A percentile compares a stretch with the other conserved stretches of the same genome.
These are phyloP conservation scores for Quercus agrifolia DNA, from an alignment of 306 rosid species.

Conservation along the genomic window DNA sequence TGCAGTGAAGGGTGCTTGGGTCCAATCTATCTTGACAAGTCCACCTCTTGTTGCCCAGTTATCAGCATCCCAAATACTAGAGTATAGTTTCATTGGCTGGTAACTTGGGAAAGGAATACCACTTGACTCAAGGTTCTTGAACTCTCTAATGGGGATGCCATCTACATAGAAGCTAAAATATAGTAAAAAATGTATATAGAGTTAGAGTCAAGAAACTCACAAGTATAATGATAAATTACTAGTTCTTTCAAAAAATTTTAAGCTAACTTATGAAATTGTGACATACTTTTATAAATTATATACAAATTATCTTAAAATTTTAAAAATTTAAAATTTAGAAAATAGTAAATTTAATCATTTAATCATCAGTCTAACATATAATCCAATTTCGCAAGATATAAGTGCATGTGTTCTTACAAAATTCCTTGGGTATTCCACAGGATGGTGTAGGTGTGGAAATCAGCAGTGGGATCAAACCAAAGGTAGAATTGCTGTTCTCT, in stretches of 20 bases:
- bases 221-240: too few relatives aligned
- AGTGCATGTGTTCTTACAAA: constrained; percentile 17
- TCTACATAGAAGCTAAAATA: constrained; percentile 35
- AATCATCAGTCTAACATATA: too few relatives aligned
- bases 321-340: too few relatives aligned
- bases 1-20: constrained; percentile 25
- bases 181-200: neutral
- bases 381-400: too few relatives aligned
- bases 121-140: constrained; percentile 24
- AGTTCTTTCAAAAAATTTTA: too few relatives aligned
- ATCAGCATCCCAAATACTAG: constrained; percentile 47
- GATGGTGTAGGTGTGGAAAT: constrained; percentile 40
- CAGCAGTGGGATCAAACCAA: constrained; percentile 42
- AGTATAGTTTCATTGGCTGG: constrained; percentile 38
- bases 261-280: too few relatives aligned
- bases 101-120: constrained; percentile 25
- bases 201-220: neutral
- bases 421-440: constrained; percentile 36
- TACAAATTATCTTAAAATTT: too few relatives aligned
- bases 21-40: constrained; percentile 24
- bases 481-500: constrained; percentile 36
- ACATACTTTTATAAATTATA: too few relatives aligned
- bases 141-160: constrained; percentile 36
- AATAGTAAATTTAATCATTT: too few relatives aligned
- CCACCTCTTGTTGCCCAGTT: constrained; percentile 34